These are phyloP conservation scores for Trypanosomatidae sp. DNA, from an alignment of 208 protist species.

Conservation along the genomic window DNA sequence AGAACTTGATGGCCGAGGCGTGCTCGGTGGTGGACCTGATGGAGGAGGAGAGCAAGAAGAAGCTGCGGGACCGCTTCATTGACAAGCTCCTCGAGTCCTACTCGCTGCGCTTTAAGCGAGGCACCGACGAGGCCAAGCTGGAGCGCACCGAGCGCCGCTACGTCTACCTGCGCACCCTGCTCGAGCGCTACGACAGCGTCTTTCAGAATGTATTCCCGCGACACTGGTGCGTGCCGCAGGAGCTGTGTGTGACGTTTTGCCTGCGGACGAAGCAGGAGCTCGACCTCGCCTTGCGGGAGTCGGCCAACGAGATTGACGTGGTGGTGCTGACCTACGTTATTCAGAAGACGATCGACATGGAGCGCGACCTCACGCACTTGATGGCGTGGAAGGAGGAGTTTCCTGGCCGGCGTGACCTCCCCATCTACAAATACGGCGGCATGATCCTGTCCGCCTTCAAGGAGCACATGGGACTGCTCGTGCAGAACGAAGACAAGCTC, in stretches of 20 bases:
- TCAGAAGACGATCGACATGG: conserved; percentile 93
- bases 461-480: conserved; percentile 81
- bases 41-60: conserved; percentile 65
- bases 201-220: conserved; percentile 85
- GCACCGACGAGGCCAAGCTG: conserved; percentile 83
- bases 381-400: conserved; percentile 85
- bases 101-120: conserved; percentile 79
- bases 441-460: conserved; percentile 84
- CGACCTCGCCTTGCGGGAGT: conserved; percentile 69
- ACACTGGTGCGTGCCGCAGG: conserved; percentile 92
- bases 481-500: conserved; percentile 81
- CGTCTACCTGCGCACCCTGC: conserved; percentile 80
- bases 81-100: conserved; percentile 86
- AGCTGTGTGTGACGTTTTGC: conserved; percentile 92
- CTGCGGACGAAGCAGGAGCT: conserved; percentile 89
- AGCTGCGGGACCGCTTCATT: conserved; percentile 88
- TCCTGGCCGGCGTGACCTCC: conserved; percentile 43
- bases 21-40: conserved; percentile 90
- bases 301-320: conserved; percentile 80
- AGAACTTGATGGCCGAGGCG: conserved; percentile 79
- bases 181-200: conserved; percentile 79
- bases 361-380: conserved; percentile 84
- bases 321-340: conserved; percentile 88
- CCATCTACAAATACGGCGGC: conserved; percentile 83
- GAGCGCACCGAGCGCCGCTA: conserved; percentile 92